A percentile compares a stretch with the other conserved stretches of the same genome.
Conservation (phyloP, 1,139 yeast genomes). For the Komagataea norvegica region DNA sequence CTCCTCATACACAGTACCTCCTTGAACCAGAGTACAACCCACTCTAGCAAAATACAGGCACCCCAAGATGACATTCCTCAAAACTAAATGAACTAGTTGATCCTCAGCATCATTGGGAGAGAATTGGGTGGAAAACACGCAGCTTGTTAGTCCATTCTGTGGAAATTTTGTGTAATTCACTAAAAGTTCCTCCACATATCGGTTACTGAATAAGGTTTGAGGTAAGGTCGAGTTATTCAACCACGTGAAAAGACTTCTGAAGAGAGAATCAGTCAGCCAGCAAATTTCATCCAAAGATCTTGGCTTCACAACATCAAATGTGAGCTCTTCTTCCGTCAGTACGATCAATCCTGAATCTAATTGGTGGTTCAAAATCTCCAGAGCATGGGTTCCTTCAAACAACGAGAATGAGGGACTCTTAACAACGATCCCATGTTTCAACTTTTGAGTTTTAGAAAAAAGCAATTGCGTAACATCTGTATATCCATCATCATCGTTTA, state of each 20-base stretch:
- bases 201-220: constrained; percentile 59
- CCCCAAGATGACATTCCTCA: constrained; percentile 46
- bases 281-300: constrained; percentile 37
- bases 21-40: constrained; percentile 41
- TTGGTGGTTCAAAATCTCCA: constrained; percentile 57
- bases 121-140: constrained; percentile 22
- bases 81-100: constrained; percentile 41
- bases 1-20: constrained; percentile 67
- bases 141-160: constrained; percentile 20
- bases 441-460: constrained; percentile 30
- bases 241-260: constrained; percentile 53
- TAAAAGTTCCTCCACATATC: constrained; percentile 56
- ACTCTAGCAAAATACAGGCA: constrained; percentile 49
- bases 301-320: constrained; percentile 25
- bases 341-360: constrained; percentile 59
- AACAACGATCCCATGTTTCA: constrained; percentile 42
- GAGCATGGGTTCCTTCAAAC: constrained; percentile 70
- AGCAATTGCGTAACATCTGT: constrained; percentile 45
- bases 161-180: constrained; percentile 33
- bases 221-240: constrained; percentile 56
- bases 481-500: constrained; percentile 11
- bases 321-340: constrained; percentile 36
- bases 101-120: constrained; percentile 8
- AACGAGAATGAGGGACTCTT: constrained; percentile 52
- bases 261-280: constrained; percentile 43